Evolutionary conservation across 805 yeast species (phyloP).

Genomic region (Kockiozyma suomiensis): DNA sequence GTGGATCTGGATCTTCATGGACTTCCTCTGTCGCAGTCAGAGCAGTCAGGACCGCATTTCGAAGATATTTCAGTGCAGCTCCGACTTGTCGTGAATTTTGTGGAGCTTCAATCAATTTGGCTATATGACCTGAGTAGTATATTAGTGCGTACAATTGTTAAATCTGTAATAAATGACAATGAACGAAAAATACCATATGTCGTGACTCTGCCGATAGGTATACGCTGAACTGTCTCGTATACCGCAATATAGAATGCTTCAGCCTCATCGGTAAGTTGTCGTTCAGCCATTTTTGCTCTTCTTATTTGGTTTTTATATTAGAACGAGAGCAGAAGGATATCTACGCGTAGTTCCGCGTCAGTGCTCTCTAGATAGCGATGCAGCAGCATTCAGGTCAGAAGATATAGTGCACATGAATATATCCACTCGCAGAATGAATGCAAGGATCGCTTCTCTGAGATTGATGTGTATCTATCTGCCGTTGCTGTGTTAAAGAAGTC

Average conservation of each 20-base stretch:
- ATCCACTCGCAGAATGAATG: too few species aligned
- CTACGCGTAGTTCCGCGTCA: neutral
- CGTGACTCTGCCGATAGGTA: conserved; percentile 68
- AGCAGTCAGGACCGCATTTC: neutral
- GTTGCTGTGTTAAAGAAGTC: too few species aligned
- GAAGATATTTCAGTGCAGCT: conserved; percentile 60
- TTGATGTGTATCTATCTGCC: too few species aligned
- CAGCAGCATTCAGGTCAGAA: too few species aligned
- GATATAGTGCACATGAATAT: too few species aligned
- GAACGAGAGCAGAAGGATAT: neutral
- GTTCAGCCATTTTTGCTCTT: neutral
- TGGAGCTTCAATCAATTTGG: conserved; percentile 63
- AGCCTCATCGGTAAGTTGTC: conserved; percentile 47
- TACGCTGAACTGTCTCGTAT: conserved; percentile 53
- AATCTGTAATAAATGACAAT: neutral
- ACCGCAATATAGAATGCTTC: conserved; percentile 64
- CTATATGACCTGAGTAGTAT: conserved; percentile 57
- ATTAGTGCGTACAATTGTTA: neutral
- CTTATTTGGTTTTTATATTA: neutral
- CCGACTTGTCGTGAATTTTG: conserved; percentile 76
- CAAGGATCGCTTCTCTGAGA: too few species aligned
- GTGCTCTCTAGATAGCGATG: too few species aligned
- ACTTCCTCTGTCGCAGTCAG: neutral
- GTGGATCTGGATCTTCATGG: conserved; percentile 34
- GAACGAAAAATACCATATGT: conserved; percentile 56